Base-by-base conservation (phyloP, 176 grass and related monocot species). In the Musa beccarii region DNA sequence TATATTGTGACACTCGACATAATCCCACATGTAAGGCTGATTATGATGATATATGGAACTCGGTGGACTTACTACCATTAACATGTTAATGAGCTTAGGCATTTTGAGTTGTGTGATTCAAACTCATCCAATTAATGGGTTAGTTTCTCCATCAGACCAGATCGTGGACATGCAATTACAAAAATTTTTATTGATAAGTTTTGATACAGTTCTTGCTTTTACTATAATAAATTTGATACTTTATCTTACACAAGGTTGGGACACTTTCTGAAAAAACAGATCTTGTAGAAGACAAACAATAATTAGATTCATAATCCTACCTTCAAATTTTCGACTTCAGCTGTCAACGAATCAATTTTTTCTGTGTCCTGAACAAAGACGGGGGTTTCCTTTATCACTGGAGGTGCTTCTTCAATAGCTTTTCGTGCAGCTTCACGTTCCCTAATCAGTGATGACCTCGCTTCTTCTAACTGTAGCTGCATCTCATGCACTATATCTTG, bases 401-500 rank as follows among this genome's bases (percentile, higher is more conserved):
- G 91, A 81, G 91, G 91, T 84, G 91, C 83, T 85, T 99, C 96
- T 87, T 92, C 91, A 84, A 99, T 95, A 86, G 89, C 91, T 85
- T 89, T 94, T 88, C 79, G 89, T 82, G 89, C 96, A 76, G 86
- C 86, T 82, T 99, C 96, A 82, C 86, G 91, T 87, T 99, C 96
- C 88, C 84, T 89, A 66, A 82, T 56, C 59, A 92, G 73, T 68
- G 76, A 71, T 34, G 81, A 56, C 52, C 85, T 99, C 68, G 86
- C 85, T 78, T 99, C 96, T 68, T 99, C 96, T 81, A 92, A 79
- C 84, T 99, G 88, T 74, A 84, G 77, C 61, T 92, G 88, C 79
- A 86, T 82, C 65, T 87, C 86, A 74, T 81, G 81, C 87, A 99
- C 77, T 77, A 84, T 78, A 72, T 91, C 86, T 63, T 95, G 86